Evolutionary conservation across 192 early-diverging fungal genomes (phyloP), one percentile per base, ranked within the genome.

Genomic region (Coemansia sp.): DNA sequence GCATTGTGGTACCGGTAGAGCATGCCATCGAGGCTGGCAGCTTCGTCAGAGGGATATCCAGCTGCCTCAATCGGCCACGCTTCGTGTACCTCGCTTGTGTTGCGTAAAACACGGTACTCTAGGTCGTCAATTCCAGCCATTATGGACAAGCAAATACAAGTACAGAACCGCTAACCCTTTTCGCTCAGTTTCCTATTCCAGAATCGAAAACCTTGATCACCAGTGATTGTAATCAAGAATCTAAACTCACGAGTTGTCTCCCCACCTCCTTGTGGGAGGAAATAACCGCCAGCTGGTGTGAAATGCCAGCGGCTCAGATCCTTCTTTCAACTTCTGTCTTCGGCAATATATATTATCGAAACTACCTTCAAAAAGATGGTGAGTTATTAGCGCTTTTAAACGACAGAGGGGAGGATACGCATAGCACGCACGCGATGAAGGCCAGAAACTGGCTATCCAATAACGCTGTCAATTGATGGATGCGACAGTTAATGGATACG

Each of bases 41-140:
- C 74, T 38, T 82, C 80, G 23, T 77, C 74, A 6, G 25, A 22
- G 0, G 72, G 31, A 55, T 75, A 81, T 11, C 65, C 66, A 21
- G 58, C 55, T 0, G 14, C 66, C 51, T 81, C 78, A 5, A 75
- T 21, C 16, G 23, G 35, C 22, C 65, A 45, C 19, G 72, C 72
- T 0, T 45, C 55, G 0, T 6, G 49, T 29, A 75, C 78, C 27
- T 81, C 72, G 38, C 35, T 55, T 14, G 22, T 14, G 4, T n/a
- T 2, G 14, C 26, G n/a, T 16, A 63, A 53, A 19, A 37, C 37
- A 8, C 54, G 26, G 25, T 35, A 56, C 31, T 35, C 54, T n/a
- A 56, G 31, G 7, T 25, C 29, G n/a, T 35, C 54, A 29, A 56
- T 56, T 49, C 48, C 48, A 17, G 17, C 16, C 16, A 45, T 45